phyloP scores from a whole-genome alignment of 208 protist species.

The Trypanosoma conorhini region DNA sequence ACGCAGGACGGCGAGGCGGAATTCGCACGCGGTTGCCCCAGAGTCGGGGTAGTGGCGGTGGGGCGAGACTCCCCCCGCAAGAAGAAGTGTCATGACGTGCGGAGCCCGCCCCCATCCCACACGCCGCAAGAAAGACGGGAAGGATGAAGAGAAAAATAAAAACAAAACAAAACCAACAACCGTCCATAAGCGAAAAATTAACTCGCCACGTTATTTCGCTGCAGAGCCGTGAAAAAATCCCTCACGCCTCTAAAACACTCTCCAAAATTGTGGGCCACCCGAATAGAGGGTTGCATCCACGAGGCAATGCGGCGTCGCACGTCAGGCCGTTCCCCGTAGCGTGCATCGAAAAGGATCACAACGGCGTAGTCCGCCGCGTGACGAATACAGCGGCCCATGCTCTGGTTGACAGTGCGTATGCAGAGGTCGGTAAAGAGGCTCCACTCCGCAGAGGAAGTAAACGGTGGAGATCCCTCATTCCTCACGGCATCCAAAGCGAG shows the following conservation, averaged over 20 bases:
- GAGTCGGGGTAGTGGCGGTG: no score
- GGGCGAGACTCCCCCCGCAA: no score
- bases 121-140: no score
- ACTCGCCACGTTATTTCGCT: neutral
- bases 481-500: neutral
- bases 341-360: slow-evolving; percentile 92
- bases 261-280: slow-evolving; percentile 43
- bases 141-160: no score
- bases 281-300: slow-evolving; percentile 76
- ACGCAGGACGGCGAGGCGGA: no score
- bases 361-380: slow-evolving; percentile 93
- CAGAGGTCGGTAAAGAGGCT: slow-evolving; percentile 92
- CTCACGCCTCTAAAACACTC: slow-evolving; percentile 73
- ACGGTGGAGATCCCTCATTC: slow-evolving; percentile 6
- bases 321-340: slow-evolving; percentile 73
- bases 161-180: no score
- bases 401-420: slow-evolving; percentile 97
- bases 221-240: slow-evolving; percentile 45
- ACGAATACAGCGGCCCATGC: slow-evolving; percentile 95
- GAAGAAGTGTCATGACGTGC: no score
- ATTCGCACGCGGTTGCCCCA: no score
- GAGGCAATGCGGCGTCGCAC: slow-evolving; percentile 43
- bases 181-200: no score
- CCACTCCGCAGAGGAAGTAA: slow-evolving; percentile 55
- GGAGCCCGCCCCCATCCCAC: no score